phyloP scores from a whole-genome alignment of 2,329 filamentous ascomycete genomes.

The Monilinia vaccinii-corymbosi region DNA sequence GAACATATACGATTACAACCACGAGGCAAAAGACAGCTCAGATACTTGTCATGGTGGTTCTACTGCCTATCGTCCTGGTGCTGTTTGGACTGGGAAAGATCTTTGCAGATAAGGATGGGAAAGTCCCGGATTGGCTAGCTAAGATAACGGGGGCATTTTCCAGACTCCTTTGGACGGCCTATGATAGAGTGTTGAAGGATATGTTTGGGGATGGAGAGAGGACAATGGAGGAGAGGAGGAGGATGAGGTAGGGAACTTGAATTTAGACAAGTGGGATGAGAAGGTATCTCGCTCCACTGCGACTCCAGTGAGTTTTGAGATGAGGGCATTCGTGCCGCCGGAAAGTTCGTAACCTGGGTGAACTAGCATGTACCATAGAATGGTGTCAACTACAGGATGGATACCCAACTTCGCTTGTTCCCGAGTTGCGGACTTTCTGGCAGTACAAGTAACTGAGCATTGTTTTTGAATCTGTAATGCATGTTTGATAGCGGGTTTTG shows the following conservation, averaged over 20 bases:
- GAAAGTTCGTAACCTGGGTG: too few relatives aligned
- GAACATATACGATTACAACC: slow-evolving; percentile 62
- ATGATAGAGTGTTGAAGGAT: slow-evolving; percentile 54
- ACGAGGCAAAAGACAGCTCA: slow-evolving; percentile 57
- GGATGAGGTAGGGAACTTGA: slow-evolving; percentile 13
- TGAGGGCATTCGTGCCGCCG: neutral
- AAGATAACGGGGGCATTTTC: slow-evolving; percentile 43
- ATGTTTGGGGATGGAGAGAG: slow-evolving; percentile 83
- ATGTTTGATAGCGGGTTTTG: neutral
- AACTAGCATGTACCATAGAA: too few relatives aligned
- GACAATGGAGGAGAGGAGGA: slow-evolving; percentile 31
- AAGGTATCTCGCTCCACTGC: neutral
- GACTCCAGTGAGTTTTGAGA: neutral
- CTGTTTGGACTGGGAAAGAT: slow-evolving; percentile 39
- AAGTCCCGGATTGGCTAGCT: slow-evolving; percentile 58
- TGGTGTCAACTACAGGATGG: too few relatives aligned
- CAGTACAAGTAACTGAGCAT: neutral
- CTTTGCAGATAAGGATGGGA: slow-evolving; percentile 58
- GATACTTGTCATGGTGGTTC: slow-evolving; percentile 49
- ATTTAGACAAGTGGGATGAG: slow-evolving; percentile 6
- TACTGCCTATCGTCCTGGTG: slow-evolving; percentile 48
- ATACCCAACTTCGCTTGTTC: too few relatives aligned
- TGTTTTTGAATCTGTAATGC: neutral
- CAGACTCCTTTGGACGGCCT: slow-evolving; percentile 50
- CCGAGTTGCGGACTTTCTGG: too few relatives aligned